These are phyloP conservation scores for Davidsoniella virescens DNA, from an alignment of 2,329 filamentous ascomycete species.

Conservation along the genomic window DNA sequence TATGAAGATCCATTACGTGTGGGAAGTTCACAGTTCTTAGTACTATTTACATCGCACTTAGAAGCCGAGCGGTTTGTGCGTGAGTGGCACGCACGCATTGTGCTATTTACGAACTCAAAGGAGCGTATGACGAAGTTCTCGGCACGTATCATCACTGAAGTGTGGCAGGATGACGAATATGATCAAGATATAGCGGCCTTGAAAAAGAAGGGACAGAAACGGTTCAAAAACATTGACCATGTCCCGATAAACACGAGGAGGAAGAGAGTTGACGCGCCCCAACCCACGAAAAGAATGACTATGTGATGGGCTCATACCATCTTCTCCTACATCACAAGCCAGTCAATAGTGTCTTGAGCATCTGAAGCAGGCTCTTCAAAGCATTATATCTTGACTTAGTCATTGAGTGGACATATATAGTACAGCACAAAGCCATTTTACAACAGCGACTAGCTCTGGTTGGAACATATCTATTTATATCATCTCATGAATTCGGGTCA, in stretches of 20 bases:
- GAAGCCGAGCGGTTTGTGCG: conserved; percentile 26
- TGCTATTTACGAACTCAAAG: conserved; percentile 9
- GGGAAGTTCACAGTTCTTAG: conserved; percentile 6
- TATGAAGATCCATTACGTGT: conserved; percentile 4
- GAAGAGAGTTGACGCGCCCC: background rate
- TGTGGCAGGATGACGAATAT: conserved; percentile 7
- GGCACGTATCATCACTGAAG: conserved; percentile 4
- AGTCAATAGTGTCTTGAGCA: background rate
- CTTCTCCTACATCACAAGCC: background rate
- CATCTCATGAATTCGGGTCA: too few species aligned
- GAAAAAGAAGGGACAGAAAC: background rate
- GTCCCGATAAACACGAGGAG: background rate
- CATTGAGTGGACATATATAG: background rate
- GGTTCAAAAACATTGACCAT: background rate
- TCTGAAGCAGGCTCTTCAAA: too few species aligned
- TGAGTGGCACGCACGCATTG: conserved; percentile 24
- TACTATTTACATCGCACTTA: conserved; percentile 14
- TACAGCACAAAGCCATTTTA: background rate
- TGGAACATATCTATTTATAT: too few species aligned
- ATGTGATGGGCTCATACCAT: background rate
- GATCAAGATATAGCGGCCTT: background rate
- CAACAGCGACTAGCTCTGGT: background rate
- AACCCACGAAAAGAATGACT: background rate
- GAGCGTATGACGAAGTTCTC: conserved; percentile 8
- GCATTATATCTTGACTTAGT: background rate